A percentile compares a stretch with the other conserved stretches of the same genome.
Evolutionary conservation across 2,329 filamentous ascomycete genomes (phyloP).

Genomic region (Sporothrix curviconia): DNA sequence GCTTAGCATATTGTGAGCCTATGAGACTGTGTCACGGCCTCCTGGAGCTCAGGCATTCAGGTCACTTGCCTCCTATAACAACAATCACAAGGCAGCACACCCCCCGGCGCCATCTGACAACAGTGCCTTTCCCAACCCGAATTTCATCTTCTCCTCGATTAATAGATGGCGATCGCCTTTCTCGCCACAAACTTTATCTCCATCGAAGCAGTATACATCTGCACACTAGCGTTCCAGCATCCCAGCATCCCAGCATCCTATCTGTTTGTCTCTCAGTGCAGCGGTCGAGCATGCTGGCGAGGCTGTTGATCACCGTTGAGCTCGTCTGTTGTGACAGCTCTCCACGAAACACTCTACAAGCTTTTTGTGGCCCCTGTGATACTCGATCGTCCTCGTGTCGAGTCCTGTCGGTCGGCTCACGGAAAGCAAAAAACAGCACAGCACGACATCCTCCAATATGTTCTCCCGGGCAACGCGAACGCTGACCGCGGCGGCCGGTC

Average conservation of each 20-base stretch:
- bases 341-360: background rate
- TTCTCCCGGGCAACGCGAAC: conserved; percentile 37
- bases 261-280: too few species aligned
- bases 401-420: too few species aligned
- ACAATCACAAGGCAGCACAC: conserved; percentile 13
- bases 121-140: background rate
- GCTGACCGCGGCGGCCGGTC: conserved; percentile 33
- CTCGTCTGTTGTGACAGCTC: conserved; percentile 8
- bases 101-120: conserved; percentile 9
- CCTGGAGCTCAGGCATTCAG: background rate
- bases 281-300: conserved; percentile 12
- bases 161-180: too few species aligned
- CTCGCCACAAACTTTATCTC: too few species aligned
- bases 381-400: too few species aligned
- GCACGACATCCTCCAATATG: conserved; percentile 40
- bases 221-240: too few species aligned
- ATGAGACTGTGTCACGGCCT: background rate
- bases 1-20: too few species aligned
- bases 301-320: background rate
- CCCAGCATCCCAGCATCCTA: too few species aligned
- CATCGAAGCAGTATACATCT: too few species aligned
- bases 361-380: too few species aligned
- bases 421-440: background rate
- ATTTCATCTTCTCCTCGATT: background rate
- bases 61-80: conserved; percentile 12